Evolutionary conservation across 2,329 filamentous ascomycete genomes (phyloP), one percentile per base, ranked within the genome.

Genomic region (Onygenales sp.): DNA sequence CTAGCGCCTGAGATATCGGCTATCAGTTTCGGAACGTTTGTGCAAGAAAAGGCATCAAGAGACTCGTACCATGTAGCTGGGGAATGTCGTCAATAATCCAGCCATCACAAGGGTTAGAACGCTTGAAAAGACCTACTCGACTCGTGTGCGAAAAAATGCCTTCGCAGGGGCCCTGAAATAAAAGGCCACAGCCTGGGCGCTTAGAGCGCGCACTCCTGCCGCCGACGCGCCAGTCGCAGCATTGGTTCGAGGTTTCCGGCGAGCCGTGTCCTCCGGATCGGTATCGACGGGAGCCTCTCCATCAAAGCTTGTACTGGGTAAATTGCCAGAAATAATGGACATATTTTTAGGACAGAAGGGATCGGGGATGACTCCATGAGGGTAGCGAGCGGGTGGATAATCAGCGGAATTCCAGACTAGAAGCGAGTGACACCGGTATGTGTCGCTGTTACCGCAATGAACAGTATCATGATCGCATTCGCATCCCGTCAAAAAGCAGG

Each of bases 111-210:
- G 49, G 44, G 65, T 57, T 46, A 53, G 4, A 53, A 42, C 42
- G 21, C 45, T 52, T 31, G 13, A 40, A 50, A 33, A 27, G 31
- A 77, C 77, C 66, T 90, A 95, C 74, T 96, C 91, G 58, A 96
- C 89, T 54, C 91, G 77, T 1, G 88, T 91, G 56, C 88, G 82
- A 71, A 96, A 95, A 67, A 96, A 96, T 13, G 90, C 87, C 71
- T 95, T 95, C 51, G 90, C 87, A 0, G 91, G 91, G 0, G 89
- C 88, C 53, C 90, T 80, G 66, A 95, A 96, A 72, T 95, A 96
- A 63, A 95, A 95, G 27, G 89, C 85, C 52, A 95, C 80, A 62
- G 89, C 77, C 65, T 94, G 87, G 6, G 88, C 86, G 61, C 86
- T 91, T 57, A 95, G 69, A 32, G 90, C 91, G 46, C 91, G 86